phyloP scores from a whole-genome alignment of 2,329 filamentous ascomycete genomes.

The Colletotrichum echinochloae region DNA sequence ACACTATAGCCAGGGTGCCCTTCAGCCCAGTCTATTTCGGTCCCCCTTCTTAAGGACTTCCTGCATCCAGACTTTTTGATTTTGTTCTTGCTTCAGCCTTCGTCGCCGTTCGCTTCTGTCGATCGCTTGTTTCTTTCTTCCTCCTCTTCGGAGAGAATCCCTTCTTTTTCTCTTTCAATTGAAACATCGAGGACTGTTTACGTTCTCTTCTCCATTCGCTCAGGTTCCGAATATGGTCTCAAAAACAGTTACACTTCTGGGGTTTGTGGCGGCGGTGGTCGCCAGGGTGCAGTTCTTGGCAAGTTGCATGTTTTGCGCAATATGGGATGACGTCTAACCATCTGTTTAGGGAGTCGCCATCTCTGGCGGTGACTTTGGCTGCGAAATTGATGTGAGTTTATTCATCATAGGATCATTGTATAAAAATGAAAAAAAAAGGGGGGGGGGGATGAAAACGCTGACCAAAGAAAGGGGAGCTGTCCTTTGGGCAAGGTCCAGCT shows the following conservation, averaged over 20 bases:
- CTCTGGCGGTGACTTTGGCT: slow-evolving; percentile 62
- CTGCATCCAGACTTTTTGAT: slow-evolving; percentile 6
- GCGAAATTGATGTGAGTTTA: slow-evolving; percentile 56
- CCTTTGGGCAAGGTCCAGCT: slow-evolving; percentile 51
- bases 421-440: neutral
- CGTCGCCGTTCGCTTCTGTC: slow-evolving; percentile 17
- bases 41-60: slow-evolving; percentile 10
- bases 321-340: slow-evolving; percentile 28
- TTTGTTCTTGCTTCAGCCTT: slow-evolving; percentile 22
- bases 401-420: neutral
- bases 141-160: slow-evolving; percentile 34
- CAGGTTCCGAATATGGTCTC: slow-evolving; percentile 29
- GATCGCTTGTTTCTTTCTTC: slow-evolving; percentile 1
- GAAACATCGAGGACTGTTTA: neutral
- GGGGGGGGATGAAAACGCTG: too few relatives aligned
- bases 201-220: slow-evolving; percentile 35
- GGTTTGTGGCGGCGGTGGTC: slow-evolving; percentile 31
- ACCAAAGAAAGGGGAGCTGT: slow-evolving; percentile 52
- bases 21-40: neutral
- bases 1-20: neutral
- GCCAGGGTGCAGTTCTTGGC: slow-evolving; percentile 40
- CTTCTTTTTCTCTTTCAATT: slow-evolving; percentile 13
- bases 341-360: slow-evolving; percentile 54
- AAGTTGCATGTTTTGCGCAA: slow-evolving; percentile 25
- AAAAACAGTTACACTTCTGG: slow-evolving; percentile 33